These are phyloP conservation scores for Nakazawaea populi DNA, from an alignment of 805 yeast species.

Conservation along the genomic window DNA sequence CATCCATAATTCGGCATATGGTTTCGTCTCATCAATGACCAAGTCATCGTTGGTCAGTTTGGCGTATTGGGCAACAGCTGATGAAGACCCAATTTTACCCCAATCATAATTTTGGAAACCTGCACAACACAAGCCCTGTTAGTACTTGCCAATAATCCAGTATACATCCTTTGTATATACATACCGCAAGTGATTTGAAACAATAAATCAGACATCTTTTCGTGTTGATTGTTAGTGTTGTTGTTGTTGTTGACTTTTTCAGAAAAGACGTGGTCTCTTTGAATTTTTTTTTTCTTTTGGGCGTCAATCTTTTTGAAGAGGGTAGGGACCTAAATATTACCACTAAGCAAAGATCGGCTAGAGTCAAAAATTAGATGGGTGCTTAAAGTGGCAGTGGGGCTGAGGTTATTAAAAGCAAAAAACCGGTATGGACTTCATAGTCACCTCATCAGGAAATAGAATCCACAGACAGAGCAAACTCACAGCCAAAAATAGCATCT, in stretches of 20 bases:
- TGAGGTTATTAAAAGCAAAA: background rate
- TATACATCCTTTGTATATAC: conserved; percentile 4
- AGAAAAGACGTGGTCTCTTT: background rate
- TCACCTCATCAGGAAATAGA: conserved; percentile 43
- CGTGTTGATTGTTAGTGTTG: background rate
- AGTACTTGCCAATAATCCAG: background rate
- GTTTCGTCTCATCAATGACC: conserved; percentile 62
- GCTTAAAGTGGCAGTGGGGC: no score
- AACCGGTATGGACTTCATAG: conserved; percentile 1
- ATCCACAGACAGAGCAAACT: conserved; percentile 40
- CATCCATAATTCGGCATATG: conserved; percentile 99
- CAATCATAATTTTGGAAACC: conserved; percentile 33
- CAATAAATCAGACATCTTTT: conserved; percentile 19
- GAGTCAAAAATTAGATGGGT: no score
- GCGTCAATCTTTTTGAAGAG: background rate
- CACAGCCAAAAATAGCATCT: conserved; percentile 34
- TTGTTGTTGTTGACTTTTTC: background rate
- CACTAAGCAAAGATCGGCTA: no score
- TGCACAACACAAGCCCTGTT: background rate
- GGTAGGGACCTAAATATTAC: no score
- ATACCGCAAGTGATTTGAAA: conserved; percentile 28
- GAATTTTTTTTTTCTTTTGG: background rate
- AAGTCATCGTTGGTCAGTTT: conserved; percentile 58
- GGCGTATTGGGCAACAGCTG: conserved; percentile 89
- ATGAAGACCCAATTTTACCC: conserved; percentile 70